Conservation (phyloP, 306 rosid species). For the Benincasa hispida region DNA sequence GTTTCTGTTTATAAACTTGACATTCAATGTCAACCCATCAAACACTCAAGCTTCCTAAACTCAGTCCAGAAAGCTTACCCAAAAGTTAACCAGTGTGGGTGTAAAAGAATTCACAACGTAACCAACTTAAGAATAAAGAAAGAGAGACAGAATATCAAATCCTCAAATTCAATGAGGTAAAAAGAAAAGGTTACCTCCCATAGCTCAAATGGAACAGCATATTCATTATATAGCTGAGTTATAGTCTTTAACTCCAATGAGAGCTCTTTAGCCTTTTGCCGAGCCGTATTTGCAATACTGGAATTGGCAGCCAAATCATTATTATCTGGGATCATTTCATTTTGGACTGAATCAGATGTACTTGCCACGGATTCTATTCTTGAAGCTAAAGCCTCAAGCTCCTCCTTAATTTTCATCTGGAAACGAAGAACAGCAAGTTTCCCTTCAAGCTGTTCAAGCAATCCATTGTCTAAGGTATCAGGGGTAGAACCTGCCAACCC, state of each 20-base stretch:
- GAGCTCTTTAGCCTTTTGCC: conserved; percentile 63
- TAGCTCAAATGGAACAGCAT: conserved; percentile 87
- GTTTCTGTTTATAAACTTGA: too few relatives aligned
- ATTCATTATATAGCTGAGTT: conserved; percentile 89
- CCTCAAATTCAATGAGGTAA: background rate
- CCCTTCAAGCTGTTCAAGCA: conserved; percentile 92
- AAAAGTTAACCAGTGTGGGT: background rate
- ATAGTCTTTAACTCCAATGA: conserved; percentile 72
- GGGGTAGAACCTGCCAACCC: conserved; percentile 55
- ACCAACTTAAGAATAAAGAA: background rate
- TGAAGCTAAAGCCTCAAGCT: conserved; percentile 63
- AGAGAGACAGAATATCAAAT: background rate
- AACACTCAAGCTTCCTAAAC: too few relatives aligned
- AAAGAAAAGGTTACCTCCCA: conserved; percentile 71
- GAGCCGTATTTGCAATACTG: conserved; percentile 28
- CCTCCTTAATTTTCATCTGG: conserved; percentile 84
- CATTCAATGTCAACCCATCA: background rate
- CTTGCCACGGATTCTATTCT: conserved; percentile 45
- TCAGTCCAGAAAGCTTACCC: too few relatives aligned
- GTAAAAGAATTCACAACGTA: background rate
- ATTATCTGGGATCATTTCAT: conserved; percentile 34
- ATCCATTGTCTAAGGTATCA: conserved; percentile 56
- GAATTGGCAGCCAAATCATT: conserved; percentile 27
- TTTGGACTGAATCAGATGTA: conserved; percentile 36
- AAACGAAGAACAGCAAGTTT: conserved; percentile 96